These are phyloP conservation scores for Mycena galericulata DNA, from an alignment of 768 basidiomycete genomes.

Conservation along the genomic window DNA sequence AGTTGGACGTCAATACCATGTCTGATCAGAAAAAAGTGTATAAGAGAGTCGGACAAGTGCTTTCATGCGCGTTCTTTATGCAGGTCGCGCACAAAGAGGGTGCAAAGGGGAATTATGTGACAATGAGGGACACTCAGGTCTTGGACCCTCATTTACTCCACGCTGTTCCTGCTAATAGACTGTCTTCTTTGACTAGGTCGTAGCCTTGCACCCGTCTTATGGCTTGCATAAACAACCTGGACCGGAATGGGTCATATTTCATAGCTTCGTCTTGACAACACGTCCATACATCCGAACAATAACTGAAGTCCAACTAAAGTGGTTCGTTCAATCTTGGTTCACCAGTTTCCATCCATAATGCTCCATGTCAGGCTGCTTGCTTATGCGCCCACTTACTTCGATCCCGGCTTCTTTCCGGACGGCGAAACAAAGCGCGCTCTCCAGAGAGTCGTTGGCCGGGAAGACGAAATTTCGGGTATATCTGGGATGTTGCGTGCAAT, in stretches of 20 bases:
- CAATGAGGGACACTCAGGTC: slow-evolving; percentile 95
- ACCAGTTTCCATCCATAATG: slow-evolving; percentile 2
- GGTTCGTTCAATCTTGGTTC: slow-evolving; percentile 65
- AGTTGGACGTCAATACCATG: slow-evolving; percentile 78
- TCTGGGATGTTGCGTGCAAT: no score
- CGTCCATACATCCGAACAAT: slow-evolving; percentile 93
- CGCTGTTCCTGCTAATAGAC: not conserved
- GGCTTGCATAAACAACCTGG: slow-evolving; percentile 90
- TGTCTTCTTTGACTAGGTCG: slow-evolving; percentile 53
- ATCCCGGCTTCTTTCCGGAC: slow-evolving; percentile 69
- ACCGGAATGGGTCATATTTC: slow-evolving; percentile 97
- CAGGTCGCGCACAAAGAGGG: slow-evolving; percentile 96
- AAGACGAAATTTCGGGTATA: no score
- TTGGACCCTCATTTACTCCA: slow-evolving; percentile 28
- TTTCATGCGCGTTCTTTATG: slow-evolving; percentile 98
- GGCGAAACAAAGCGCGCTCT: slow-evolving; percentile 78
- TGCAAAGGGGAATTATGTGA: slow-evolving; percentile 87
- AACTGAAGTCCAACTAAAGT: slow-evolving; percentile 86
- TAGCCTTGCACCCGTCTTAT: slow-evolving; percentile 98
- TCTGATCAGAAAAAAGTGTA: slow-evolving; percentile 77
- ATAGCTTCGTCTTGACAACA: slow-evolving; percentile 94
- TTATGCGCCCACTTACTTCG: slow-evolving; percentile 74
- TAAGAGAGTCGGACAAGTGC: slow-evolving; percentile 79
- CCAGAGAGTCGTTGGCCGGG: slow-evolving; percentile 51
- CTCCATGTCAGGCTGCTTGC: slow-evolving; percentile 67